Conservation (phyloP, 202 grass and related monocot genomes). For the Carex sylvatica region DNA sequence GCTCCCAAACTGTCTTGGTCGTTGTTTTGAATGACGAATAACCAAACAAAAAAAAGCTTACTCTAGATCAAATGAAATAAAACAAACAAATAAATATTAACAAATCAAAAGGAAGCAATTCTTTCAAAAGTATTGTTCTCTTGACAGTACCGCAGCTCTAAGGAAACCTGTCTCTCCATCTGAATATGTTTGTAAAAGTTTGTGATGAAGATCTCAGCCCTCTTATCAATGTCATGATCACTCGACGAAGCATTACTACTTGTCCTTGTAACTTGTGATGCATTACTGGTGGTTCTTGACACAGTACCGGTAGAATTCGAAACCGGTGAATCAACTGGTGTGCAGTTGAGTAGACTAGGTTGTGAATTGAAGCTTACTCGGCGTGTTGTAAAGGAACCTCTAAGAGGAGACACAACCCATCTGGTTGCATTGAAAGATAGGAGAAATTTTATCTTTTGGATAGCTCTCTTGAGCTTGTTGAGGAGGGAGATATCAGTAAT, state of each 20-base stretch:
- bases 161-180: conserved; percentile 82
- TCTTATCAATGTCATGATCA: conserved; percentile 49
- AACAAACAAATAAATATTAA: neutral
- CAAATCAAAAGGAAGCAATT: conserved; percentile 16
- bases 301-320: conserved; percentile 42
- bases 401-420: conserved; percentile 53
- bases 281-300: conserved; percentile 40
- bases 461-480: conserved; percentile 36
- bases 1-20: no score
- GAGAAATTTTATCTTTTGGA: conserved; percentile 65
- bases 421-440: conserved; percentile 59
- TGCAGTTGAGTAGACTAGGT: conserved; percentile 47
- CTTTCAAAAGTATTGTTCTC: conserved; percentile 34
- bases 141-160: conserved; percentile 50
- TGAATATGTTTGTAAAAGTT: conserved; percentile 62
- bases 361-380: conserved; percentile 42
- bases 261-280: conserved; percentile 25
- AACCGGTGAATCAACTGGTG: neutral
- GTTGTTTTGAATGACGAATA: no score
- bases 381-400: conserved; percentile 6
- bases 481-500: conserved; percentile 29
- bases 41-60: neutral
- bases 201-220: conserved; percentile 56
- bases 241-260: conserved; percentile 21
- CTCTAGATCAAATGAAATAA: neutral